phyloP scores from a whole-genome alignment of 2,329 filamentous ascomycete species.

The Calonectria montana region DNA sequence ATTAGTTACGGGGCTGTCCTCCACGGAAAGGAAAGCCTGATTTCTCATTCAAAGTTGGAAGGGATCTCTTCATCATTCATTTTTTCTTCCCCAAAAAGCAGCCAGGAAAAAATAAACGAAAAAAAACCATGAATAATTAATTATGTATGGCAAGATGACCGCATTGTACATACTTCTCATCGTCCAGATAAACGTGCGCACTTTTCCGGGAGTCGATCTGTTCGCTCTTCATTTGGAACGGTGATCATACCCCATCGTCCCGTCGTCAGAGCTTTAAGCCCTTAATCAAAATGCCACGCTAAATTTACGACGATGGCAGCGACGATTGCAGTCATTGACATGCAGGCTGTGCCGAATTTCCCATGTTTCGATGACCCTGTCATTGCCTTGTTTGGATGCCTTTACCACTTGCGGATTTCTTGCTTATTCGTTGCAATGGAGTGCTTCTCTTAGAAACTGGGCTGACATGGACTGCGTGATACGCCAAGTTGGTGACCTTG shows the following conservation, averaged over 20 bases:
- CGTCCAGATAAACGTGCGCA: neutral
- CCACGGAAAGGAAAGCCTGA: too few relatives aligned
- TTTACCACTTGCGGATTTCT: neutral
- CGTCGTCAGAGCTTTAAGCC: neutral
- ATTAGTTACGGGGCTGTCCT: too few relatives aligned
- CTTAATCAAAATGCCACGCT: neutral
- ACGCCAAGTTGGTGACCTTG: neutral
- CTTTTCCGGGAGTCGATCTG: neutral
- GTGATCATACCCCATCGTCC: neutral
- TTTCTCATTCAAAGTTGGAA: too few relatives aligned
- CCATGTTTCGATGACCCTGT: too few relatives aligned
- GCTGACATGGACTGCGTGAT: neutral
- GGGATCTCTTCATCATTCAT: too few relatives aligned
- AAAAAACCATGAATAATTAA: too few relatives aligned
- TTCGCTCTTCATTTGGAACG: neutral
- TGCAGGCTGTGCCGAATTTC: neutral
- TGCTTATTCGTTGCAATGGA: neutral
- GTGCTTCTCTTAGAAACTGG: neutral
- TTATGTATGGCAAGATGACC: too few relatives aligned
- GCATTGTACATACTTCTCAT: neutral
- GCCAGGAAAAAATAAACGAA: neutral
- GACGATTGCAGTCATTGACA: neutral
- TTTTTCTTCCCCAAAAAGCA: too few relatives aligned
- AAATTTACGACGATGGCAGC: neutral
- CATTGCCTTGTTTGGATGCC: neutral